A percentile compares a stretch with the other conserved stretches of the same genome.
Conservation (phyloP, 257 asterid genomes). For the Solanum arcanum region DNA sequence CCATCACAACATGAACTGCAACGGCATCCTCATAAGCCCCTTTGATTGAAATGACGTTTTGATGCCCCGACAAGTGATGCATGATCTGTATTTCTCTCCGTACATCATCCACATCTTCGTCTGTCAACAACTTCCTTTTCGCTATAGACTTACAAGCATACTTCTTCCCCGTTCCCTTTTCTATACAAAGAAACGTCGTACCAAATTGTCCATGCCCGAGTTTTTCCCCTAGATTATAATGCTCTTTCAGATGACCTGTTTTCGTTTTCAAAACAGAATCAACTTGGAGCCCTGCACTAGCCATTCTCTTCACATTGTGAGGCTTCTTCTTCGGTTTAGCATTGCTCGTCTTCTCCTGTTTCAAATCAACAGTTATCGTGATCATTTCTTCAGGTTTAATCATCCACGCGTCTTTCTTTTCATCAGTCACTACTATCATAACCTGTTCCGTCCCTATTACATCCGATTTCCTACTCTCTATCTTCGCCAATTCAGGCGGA, state of each 20-base stretch:
- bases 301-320: conserved; percentile 39
- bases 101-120: conserved; percentile 88
- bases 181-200: conserved; percentile 54
- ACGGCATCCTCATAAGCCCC: conserved; percentile 87
- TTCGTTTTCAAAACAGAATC: conserved; percentile 65
- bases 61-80: conserved; percentile 84
- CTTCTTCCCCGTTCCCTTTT: conserved; percentile 42
- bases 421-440: conserved; percentile 9
- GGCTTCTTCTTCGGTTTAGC: conserved; percentile 19
- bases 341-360: conserved; percentile 7
- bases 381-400: conserved; percentile 17
- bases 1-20: conserved; percentile 87
- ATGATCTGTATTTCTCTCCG: conserved; percentile 84
- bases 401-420: background rate
- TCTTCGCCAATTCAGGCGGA: conserved; percentile 26
- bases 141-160: conserved; percentile 83
- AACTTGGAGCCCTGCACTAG: conserved; percentile 61
- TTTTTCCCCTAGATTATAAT: conserved; percentile 51
- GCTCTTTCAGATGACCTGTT: conserved; percentile 64
- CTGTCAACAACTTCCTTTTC: conserved; percentile 54
- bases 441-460: background rate
- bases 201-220: conserved; percentile 90
- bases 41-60: conserved; percentile 58
- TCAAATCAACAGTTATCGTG: background rate
- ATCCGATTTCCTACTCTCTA: conserved; percentile 9